These are phyloP conservation scores for Cicer arietinum DNA, from an alignment of 306 rosid genomes.

Conservation along the genomic window DNA sequence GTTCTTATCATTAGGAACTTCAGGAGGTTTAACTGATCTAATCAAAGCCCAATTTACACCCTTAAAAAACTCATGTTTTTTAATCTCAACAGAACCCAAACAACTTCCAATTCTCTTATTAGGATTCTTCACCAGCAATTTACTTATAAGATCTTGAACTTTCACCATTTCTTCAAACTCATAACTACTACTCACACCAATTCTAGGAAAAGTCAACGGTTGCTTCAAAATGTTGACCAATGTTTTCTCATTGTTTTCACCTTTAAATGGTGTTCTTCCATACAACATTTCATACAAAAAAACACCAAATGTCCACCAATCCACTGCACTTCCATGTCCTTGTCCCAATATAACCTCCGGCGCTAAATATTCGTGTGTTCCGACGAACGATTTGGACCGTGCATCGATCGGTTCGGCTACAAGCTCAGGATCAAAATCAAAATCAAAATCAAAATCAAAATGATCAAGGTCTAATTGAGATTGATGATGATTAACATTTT, in stretches of 20 bases:
- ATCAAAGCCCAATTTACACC: constrained; percentile 92
- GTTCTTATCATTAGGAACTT: constrained; percentile 65
- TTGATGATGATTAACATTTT: constrained; percentile 42
- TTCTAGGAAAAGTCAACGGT: constrained; percentile 77
- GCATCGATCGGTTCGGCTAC: constrained; percentile 93
- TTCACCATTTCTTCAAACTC: constrained; percentile 83
- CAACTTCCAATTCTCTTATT: constrained; percentile 84
- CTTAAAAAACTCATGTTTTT: constrained; percentile 87
- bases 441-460: no score
- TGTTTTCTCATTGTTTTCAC: constrained; percentile 92
- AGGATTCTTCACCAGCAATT: constrained; percentile 89
- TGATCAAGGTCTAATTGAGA: no score
- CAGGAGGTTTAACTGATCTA: constrained; percentile 87
- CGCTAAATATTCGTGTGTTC: constrained; percentile 93
- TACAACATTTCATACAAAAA: constrained; percentile 87
- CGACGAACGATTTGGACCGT: constrained; percentile 83
- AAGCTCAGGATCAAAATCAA: constrained; percentile 65
- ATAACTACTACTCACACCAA: constrained; percentile 57
- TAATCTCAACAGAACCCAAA: constrained; percentile 91
- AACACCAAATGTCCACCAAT: constrained; percentile 98
- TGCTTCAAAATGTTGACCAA: constrained; percentile 75
- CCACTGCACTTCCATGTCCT: constrained; percentile 97
- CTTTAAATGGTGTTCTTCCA: constrained; percentile 93
- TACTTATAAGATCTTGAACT: constrained; percentile 81
- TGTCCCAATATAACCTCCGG: constrained; percentile 95